Evolutionary conservation across 495 filamentous ascomycete species (phyloP).

Genomic region (Beverwykella pulmonaria): DNA sequence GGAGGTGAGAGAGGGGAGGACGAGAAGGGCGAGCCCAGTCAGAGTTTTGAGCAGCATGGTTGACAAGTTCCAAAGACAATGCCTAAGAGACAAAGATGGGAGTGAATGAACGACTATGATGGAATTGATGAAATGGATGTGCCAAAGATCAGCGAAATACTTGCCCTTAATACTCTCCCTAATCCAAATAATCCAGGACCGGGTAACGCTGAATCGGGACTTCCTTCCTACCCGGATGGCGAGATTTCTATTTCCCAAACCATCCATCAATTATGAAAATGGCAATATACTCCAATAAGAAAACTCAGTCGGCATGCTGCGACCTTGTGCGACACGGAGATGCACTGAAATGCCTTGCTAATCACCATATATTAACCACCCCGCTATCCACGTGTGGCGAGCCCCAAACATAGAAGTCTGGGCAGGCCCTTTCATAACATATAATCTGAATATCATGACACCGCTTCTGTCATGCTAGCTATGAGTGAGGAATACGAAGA

Average conservation of each 20-base stretch:
- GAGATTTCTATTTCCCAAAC: not conserved
- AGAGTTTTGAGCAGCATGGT: not conserved
- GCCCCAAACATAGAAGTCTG: conserved; percentile 4
- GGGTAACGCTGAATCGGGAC: not conserved
- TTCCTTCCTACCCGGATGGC: not conserved
- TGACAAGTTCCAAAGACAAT: too few relatives aligned
- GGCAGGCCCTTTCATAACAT: conserved; percentile 8
- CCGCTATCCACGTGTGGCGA: conserved; percentile 6
- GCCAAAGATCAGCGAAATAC: not conserved
- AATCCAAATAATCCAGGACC: not conserved
- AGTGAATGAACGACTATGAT: too few relatives aligned
- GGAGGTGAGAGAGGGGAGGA: conserved; percentile 9
- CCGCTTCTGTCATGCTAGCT: not conserved
- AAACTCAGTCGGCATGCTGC: not conserved
- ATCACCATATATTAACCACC: conserved; percentile 9
- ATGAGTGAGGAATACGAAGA: conserved; percentile 5
- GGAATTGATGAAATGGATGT: not conserved
- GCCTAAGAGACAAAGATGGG: too few relatives aligned
- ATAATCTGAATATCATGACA: not conserved
- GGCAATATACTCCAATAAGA: conserved; percentile 10
- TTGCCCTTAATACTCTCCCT: not conserved
- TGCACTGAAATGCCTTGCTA: not conserved
- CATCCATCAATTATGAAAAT: not conserved
- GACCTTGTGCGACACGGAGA: not conserved
- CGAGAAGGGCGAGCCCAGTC: not conserved